Conservation (phyloP, 805 yeast species). For the Zygosaccharomyces kombuchaensis region DNA sequence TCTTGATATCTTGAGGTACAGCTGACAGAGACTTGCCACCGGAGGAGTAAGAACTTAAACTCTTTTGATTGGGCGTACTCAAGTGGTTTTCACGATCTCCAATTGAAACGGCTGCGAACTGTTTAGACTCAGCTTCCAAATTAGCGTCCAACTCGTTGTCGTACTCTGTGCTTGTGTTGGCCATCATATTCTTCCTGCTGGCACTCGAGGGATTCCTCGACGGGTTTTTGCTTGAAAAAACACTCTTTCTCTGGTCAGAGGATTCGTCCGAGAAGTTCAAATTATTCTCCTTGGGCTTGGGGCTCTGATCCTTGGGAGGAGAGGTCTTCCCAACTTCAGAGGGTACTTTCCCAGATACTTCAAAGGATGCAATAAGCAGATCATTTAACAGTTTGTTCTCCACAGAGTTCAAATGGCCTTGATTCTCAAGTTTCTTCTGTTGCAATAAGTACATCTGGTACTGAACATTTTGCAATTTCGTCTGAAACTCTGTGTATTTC, state of each 20-base stretch:
- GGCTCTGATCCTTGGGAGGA: neutral
- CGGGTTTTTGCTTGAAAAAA: constrained; percentile 3
- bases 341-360: constrained; percentile 31
- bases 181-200: neutral
- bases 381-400: constrained; percentile 22
- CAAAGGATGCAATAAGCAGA: constrained; percentile 27
- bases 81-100: constrained; percentile 5
- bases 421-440: constrained; percentile 19
- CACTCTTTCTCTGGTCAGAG: constrained; percentile 5
- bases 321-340: constrained; percentile 15
- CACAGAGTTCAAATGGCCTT: constrained; percentile 11
- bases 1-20: constrained; percentile 10
- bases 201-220: constrained; percentile 8
- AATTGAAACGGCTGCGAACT: constrained; percentile 1
- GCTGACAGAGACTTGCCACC: constrained; percentile 13
- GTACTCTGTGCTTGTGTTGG: neutral
- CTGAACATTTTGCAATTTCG: constrained; percentile 27
- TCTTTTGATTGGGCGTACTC: constrained; percentile 21
- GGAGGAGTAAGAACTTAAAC: constrained; percentile 23
- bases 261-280: constrained; percentile 2
- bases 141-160: constrained; percentile 4
- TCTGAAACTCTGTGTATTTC: constrained; percentile 50
- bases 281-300: neutral
- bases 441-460: constrained; percentile 29
- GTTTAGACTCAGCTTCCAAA: constrained; percentile 2